Evolutionary conservation across 2,329 filamentous ascomycete species (phyloP).

Genomic region (Ophiobolus disseminans): DNA sequence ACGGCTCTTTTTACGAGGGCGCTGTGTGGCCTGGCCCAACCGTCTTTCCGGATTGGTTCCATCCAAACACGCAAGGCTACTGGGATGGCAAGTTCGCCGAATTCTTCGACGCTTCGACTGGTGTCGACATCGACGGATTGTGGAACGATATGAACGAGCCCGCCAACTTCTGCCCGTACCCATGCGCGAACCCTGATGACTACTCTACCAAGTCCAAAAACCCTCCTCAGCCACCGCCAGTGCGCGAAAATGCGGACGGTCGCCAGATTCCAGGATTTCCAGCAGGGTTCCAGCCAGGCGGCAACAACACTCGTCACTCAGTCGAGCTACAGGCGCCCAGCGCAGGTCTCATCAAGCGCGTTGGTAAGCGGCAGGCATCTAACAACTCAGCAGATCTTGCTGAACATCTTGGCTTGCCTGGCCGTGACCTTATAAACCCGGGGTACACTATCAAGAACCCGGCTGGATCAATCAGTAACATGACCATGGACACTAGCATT

Average conservation of each 20-base stretch:
- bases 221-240: slow-evolving; percentile 69
- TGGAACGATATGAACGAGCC: slow-evolving; percentile 59
- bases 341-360: slow-evolving; percentile 6
- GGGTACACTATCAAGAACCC: slow-evolving; percentile 69
- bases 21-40: slow-evolving; percentile 81
- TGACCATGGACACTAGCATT: slow-evolving; percentile 69
- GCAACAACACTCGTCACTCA: slow-evolving; percentile 22
- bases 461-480: slow-evolving; percentile 51
- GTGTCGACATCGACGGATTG: slow-evolving; percentile 77
- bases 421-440: slow-evolving; percentile 70
- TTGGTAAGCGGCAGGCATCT: slow-evolving; percentile 18
- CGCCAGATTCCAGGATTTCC: slow-evolving; percentile 74
- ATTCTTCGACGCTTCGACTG: slow-evolving; percentile 70
- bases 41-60: slow-evolving; percentile 80
- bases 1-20: slow-evolving; percentile 65
- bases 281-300: slow-evolving; percentile 67
- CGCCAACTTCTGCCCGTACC: slow-evolving; percentile 44
- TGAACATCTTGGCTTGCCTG: slow-evolving; percentile 62
- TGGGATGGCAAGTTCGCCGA: slow-evolving; percentile 72
- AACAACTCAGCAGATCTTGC: slow-evolving; percentile 45
- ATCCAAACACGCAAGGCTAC: slow-evolving; percentile 66
- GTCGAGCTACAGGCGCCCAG: slow-evolving; percentile 11
- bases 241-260: slow-evolving; percentile 64
- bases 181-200: slow-evolving; percentile 57
- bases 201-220: slow-evolving; percentile 54